A percentile compares a stretch with the other conserved stretches of the same genome.
Evolutionary conservation across 1,284 basidiomycete genomes (phyloP).

Genomic region (Cronartium quercuum): DNA sequence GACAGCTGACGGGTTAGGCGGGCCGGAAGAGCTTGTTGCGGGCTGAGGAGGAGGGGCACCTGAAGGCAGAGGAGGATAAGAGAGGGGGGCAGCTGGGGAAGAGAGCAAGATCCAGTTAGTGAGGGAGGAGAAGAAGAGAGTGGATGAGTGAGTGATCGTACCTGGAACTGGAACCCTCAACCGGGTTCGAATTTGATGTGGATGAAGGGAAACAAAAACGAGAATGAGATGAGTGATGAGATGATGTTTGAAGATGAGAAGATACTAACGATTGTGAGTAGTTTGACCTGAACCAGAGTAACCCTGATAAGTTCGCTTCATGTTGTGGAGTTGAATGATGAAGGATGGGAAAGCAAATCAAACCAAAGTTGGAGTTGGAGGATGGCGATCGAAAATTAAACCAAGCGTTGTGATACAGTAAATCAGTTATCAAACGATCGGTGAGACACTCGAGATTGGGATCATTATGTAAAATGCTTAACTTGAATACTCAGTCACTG

Average conservation of each 20-base stretch:
- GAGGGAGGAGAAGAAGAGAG: neutral
- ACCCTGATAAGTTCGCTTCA: conserved; percentile 37
- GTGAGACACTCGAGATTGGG: no score
- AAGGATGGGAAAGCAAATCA: no score
- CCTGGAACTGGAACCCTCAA: neutral
- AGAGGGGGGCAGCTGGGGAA: conserved; percentile 4
- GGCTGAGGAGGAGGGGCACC: conserved; percentile 36
- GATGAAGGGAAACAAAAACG: neutral
- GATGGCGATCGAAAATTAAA: no score
- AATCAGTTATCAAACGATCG: no score
- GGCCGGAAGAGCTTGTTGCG: neutral
- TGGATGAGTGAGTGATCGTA: neutral
- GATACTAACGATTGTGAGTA: conserved; percentile 25
- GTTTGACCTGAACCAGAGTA: conserved; percentile 20
- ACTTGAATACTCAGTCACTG: no score
- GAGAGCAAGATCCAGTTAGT: neutral
- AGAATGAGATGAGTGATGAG: neutral
- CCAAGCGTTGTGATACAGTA: no score
- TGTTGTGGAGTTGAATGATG: no score
- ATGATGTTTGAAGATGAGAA: neutral
- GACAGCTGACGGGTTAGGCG: neutral
- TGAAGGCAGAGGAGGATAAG: conserved; percentile 32
- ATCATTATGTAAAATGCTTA: no score
- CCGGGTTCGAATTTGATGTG: neutral
- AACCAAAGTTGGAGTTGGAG: no score